Evolutionary conservation across 2,329 filamentous ascomycete species (phyloP), one percentile per base, ranked within the genome.

Genomic region (Penicillium italicum): DNA sequence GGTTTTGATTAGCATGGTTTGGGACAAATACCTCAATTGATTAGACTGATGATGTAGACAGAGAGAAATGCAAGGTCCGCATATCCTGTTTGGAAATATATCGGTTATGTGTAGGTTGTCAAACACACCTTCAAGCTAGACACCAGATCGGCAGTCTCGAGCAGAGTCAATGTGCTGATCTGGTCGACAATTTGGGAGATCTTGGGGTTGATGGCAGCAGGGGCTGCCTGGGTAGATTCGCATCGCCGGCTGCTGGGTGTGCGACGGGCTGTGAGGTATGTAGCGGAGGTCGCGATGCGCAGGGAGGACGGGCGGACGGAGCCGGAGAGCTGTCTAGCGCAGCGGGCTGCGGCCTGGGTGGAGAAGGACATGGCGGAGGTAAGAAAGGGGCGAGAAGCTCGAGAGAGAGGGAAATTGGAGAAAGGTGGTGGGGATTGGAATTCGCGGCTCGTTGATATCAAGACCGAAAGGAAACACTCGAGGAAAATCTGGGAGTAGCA

Each of bases 91-190:
- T 42, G 6, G 44, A 28, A 14, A 42, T 10, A 16, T 22, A 50
- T 56, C 37, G 34, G 54, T 44, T 30, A 26, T 40, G 24, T 26
- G 34, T 26, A 44, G 50, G 38, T 41, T 26, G 31, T 51, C 26
- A 53, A 47, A 69, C 65, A 44, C 78, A 97, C 94, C 89, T 99
- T 99, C 73, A 99, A 81, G 77, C 86, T 91, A 52, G 92, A 86
- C 52, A 99, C 94, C 58, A 99, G 82, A 74, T 97, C 94, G 56
- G 95, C 93, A 37, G 94, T 99, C 84, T 99, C 95, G 69, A 99
- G 80, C 56, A 99, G 83, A 42, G 92, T 99, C 84, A 99, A 88
- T 84, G 94, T 87, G 79, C 93, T 96, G 77, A 99, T 99, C 79
- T 99, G 92, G 75, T 99, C 92, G 71, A 99, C 94, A 71, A 99